These are phyloP conservation scores for Corchorus olitorius DNA, from an alignment of 345 rosid species.

Conservation along the genomic window DNA sequence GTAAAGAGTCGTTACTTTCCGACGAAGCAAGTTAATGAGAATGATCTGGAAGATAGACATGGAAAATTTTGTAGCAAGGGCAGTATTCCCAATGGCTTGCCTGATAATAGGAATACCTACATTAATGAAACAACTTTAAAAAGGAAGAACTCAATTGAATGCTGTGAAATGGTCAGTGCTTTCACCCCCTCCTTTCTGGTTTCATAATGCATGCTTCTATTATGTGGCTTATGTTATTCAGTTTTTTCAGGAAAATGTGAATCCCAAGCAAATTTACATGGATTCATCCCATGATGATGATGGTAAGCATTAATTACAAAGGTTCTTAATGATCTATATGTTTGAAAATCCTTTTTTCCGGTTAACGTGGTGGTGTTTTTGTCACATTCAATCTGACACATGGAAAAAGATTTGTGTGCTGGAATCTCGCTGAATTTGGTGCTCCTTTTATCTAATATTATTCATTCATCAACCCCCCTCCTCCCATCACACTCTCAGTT, in stretches of 20 bases:
- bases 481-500: background rate
- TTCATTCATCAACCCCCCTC: background rate
- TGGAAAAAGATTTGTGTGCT: background rate
- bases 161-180: slow-evolving; percentile 47
- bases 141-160: slow-evolving; percentile 55
- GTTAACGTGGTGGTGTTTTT: background rate
- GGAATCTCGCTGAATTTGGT: background rate
- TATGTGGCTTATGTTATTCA: slow-evolving; percentile 19
- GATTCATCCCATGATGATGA: slow-evolving; percentile 39
- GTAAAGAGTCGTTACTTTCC: slow-evolving; percentile 70
- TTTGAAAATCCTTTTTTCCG: slow-evolving; percentile 7
- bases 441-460: background rate
- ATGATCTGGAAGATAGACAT: slow-evolving; percentile 35
- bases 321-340: background rate
- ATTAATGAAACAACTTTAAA: slow-evolving; percentile 40
- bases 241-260: slow-evolving; percentile 59
- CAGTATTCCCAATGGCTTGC: slow-evolving; percentile 27
- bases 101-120: slow-evolving; percentile 30
- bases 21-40: slow-evolving; percentile 48
- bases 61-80: slow-evolving; percentile 32
- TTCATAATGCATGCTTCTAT: slow-evolving; percentile 5
- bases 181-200: slow-evolving; percentile 11
- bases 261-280: slow-evolving; percentile 44
- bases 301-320: slow-evolving; percentile 29
- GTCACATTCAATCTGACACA: background rate